phyloP scores from a whole-genome alignment of 495 filamentous ascomycete genomes.

The Bathelium albidoporum region DNA sequence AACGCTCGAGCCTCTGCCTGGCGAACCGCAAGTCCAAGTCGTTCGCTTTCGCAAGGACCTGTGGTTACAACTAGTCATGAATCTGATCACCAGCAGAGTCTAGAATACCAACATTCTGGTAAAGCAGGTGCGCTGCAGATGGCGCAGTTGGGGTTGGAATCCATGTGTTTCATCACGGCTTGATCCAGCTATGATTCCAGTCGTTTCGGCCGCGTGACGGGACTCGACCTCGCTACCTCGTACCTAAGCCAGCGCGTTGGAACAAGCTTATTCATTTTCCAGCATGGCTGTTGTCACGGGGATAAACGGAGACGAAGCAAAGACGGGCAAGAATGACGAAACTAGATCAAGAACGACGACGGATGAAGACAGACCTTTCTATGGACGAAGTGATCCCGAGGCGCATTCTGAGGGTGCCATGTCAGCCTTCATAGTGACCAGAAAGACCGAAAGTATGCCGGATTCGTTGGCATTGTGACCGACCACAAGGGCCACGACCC shows the following conservation, averaged over 20 bases:
- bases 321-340: not conserved
- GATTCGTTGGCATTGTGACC: constrained; percentile 2
- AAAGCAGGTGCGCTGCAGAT: constrained; percentile 50
- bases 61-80: constrained; percentile 27
- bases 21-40: constrained; percentile 53
- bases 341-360: not conserved
- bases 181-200: not conserved
- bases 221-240: not conserved
- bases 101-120: constrained; percentile 28
- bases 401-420: not conserved
- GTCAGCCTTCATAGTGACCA: not conserved
- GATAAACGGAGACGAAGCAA: not conserved
- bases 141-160: constrained; percentile 52
- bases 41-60: constrained; percentile 61
- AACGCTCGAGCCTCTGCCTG: constrained; percentile 57
- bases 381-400: not conserved
- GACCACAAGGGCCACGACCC: not conserved
- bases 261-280: not conserved
- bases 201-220: not conserved
- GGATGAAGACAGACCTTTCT: not conserved
- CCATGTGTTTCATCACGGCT: constrained; percentile 15
- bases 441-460: not conserved
- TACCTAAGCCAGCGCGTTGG: not conserved
- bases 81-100: not conserved
- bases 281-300: not conserved